These are phyloP conservation scores for Ophiorrhiza pumila DNA, from an alignment of 257 asterid species.

Conservation along the genomic window DNA sequence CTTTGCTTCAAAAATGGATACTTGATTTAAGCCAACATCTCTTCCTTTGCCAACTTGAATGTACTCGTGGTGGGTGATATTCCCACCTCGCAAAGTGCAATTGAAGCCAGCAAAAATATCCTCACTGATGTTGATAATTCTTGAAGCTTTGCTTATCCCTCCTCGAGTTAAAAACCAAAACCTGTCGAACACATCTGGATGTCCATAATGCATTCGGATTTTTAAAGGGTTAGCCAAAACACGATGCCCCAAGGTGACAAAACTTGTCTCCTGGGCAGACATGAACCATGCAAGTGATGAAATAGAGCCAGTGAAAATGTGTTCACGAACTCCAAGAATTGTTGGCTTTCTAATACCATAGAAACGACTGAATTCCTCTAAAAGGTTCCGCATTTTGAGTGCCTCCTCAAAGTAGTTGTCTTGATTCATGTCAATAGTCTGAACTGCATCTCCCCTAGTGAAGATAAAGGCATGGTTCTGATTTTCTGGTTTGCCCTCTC, in stretches of 20 bases:
- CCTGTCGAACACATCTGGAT: constrained; percentile 97
- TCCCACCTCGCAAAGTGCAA: constrained; percentile 97
- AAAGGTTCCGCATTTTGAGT: constrained; percentile 89
- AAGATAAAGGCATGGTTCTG: constrained; percentile 96
- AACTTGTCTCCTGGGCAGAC: constrained; percentile 98
- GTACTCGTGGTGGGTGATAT: constrained; percentile 94
- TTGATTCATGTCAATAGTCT: constrained; percentile 99
- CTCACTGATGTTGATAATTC: constrained; percentile 94
- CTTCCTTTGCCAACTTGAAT: constrained; percentile 99
- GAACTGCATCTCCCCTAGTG: constrained; percentile 98
- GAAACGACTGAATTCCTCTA: constrained; percentile 73
- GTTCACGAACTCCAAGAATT: constrained; percentile 93
- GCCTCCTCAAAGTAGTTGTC: constrained; percentile 99
- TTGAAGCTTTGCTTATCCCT: constrained; percentile 98
- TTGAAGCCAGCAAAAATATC: constrained; percentile 99
- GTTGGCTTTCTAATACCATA: constrained; percentile 96
- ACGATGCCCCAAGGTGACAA: constrained; percentile 98
- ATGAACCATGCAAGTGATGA: constrained; percentile 99
- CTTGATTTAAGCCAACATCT: constrained; percentile 95
- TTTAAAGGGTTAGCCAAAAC: constrained; percentile 96
- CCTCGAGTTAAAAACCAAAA: constrained; percentile 99
- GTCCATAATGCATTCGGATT: constrained; percentile 98
- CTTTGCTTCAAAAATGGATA: constrained; percentile 97
- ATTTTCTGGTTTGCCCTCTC: constrained; percentile 99
- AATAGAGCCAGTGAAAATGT: constrained; percentile 92